These are phyloP conservation scores for Capsella bursapastoris DNA, from an alignment of 345 rosid genomes.

Conservation along the genomic window DNA sequence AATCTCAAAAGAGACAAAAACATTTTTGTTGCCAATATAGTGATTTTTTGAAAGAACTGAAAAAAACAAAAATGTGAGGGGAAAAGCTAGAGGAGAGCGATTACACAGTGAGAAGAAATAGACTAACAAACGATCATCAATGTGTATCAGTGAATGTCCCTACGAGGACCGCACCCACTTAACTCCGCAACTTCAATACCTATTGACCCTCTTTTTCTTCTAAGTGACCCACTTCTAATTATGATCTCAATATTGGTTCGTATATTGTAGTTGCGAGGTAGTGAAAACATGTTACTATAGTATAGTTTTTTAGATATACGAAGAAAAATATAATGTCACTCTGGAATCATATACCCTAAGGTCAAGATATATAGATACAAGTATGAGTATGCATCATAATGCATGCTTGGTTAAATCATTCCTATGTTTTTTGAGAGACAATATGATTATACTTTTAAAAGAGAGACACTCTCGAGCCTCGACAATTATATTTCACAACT, in stretches of 20 bases:
- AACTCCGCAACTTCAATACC: slow-evolving; percentile 38
- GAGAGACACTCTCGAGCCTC: slow-evolving; percentile 28
- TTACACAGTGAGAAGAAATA: slow-evolving; percentile 25
- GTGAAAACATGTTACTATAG: background rate
- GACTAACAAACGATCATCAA: slow-evolving; percentile 40
- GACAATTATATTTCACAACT: slow-evolving; percentile 23
- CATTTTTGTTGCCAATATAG: background rate
- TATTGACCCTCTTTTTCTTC: slow-evolving; percentile 36
- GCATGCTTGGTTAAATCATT: slow-evolving; percentile 38
- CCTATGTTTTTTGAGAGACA: slow-evolving; percentile 37
- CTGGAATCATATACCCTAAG: background rate
- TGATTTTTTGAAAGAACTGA: slow-evolving; percentile 3
- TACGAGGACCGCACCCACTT: slow-evolving; percentile 48
- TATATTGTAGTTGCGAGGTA: slow-evolving; percentile 31
- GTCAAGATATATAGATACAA: slow-evolving; percentile 25
- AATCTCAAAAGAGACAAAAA: slow-evolving; percentile 13
- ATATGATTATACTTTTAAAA: slow-evolving; percentile 30
- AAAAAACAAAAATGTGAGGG: background rate
- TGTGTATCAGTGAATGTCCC: slow-evolving; percentile 31
- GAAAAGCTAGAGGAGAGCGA: slow-evolving; percentile 17
- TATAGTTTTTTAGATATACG: background rate
- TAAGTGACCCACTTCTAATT: slow-evolving; percentile 31
- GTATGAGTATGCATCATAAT: background rate
- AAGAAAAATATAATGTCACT: background rate
- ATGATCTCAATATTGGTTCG: slow-evolving; percentile 20